Evolutionary conservation across 192 early-diverging fungal species (phyloP), one percentile per base, ranked within the genome.

Genomic region (Chytriomyces hyalinus): DNA sequence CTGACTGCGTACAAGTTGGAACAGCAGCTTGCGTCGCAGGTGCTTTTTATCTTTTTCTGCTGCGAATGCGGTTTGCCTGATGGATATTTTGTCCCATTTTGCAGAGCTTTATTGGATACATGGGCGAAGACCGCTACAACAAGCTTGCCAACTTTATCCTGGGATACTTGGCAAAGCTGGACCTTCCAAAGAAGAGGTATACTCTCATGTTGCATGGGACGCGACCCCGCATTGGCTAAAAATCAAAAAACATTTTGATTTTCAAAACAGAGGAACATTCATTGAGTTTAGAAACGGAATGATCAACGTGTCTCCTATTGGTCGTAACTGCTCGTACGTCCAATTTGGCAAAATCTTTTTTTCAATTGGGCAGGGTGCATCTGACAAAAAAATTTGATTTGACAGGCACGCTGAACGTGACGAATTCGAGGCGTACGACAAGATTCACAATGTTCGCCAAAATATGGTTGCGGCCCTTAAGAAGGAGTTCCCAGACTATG

Each of bases 221-320:
- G 0, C 36, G 36, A 4, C 1, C 36, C 36, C 36, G 36, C 36
- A 36, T 36, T 36, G 36, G 36, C 36, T 36, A 36, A 36, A 36
- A 36, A 36, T 36, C 36, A 36, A 36, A 36, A 26, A 36, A 36
- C 36, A 36, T 36, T 36, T 36, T 36, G 36, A 36, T 36, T 1
- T 1, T 1, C 36, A 73, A 94, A 26, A 26, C 24, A 26, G 93
- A 80, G 97, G 97, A 60, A 98, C 96, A 0, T 98, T 98, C 83
- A 78, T 99, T 80, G 97, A 99, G 86, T 99, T 99, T 91, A 93
- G 97, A 77, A 94, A 94, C 81, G 97, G 97, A 70, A 98, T 99
- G 96, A 92, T 99, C 86, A 99, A 99, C 86, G 90, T 98, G 28
- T 97, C 96, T 45, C 96, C 96, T 60, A 94, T 98, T 65, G 97